Percentiles rank a stretch among this genome's conserved stretches.
Conservation (phyloP, 306 rosid species). For the Cucurbita maxima region DNA sequence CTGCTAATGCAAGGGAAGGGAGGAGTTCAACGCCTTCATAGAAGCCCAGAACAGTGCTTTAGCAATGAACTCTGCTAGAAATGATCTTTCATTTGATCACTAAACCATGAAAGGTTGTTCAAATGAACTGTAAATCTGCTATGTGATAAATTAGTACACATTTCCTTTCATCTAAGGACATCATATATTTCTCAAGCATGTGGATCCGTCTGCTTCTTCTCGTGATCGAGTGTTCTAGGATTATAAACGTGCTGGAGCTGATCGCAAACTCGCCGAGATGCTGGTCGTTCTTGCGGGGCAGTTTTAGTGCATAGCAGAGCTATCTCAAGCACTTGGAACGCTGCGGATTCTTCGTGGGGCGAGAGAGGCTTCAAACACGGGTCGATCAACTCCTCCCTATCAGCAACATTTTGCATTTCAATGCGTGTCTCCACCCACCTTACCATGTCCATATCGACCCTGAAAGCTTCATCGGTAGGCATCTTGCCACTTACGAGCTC, state of each 20-base stretch:
- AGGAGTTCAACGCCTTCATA: slow-evolving; percentile 11
- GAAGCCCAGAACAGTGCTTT: slow-evolving; percentile 10
- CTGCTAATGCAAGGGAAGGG: slow-evolving; percentile 17
- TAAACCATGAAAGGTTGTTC: background rate
- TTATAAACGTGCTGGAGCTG: slow-evolving; percentile 50
- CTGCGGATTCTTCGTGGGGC: slow-evolving; percentile 45
- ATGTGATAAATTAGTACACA: background rate
- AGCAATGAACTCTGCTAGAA: background rate
- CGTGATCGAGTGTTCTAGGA: slow-evolving; percentile 26
- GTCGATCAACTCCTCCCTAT: slow-evolving; percentile 49
- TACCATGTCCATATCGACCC: slow-evolving; percentile 85
- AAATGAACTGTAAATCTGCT: background rate
- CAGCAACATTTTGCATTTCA: slow-evolving; percentile 23
- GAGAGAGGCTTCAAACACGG: slow-evolving; percentile 44
- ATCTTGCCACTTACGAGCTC: slow-evolving; percentile 83
- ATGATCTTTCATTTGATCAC: background rate
- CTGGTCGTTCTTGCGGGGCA: slow-evolving; percentile 61
- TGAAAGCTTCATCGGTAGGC: slow-evolving; percentile 60
- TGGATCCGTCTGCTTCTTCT: slow-evolving; percentile 23
- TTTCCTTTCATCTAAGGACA: no score
- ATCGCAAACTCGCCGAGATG: slow-evolving; percentile 60
- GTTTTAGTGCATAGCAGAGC: slow-evolving; percentile 78
- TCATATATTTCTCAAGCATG: background rate
- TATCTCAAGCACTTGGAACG: slow-evolving; percentile 70
- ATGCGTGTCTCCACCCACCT: slow-evolving; percentile 67